Evolutionary conservation across 371 early-diverging fungal species (phyloP).

Genomic region (Haplosporangium sp.): DNA sequence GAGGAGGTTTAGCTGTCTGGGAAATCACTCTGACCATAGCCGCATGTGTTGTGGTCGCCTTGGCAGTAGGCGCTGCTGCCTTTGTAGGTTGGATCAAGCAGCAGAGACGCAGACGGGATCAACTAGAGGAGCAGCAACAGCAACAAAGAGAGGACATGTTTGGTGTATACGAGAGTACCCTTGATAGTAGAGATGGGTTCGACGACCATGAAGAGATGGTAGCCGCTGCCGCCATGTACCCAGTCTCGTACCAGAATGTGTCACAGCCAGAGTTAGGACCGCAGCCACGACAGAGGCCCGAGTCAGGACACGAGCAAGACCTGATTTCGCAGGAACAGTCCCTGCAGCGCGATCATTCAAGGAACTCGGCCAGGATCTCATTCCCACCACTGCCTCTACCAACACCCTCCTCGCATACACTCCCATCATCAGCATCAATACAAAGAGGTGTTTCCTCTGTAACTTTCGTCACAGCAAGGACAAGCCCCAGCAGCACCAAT

Average conservation of each 20-base stretch:
- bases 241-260: slow-evolving; percentile 34
- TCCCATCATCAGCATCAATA: slow-evolving; percentile 2
- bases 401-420: neutral
- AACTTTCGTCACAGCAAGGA: neutral
- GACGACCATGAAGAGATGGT: neutral
- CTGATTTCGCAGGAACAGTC: slow-evolving; percentile 1
- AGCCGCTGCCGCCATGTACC: slow-evolving; percentile 19
- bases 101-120: neutral
- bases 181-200: slow-evolving; percentile 3
- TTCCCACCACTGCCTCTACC: neutral
- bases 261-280: no score
- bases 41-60: slow-evolving; percentile 21
- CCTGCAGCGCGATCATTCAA: neutral
- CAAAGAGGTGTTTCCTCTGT: no score
- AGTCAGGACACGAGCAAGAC: no score
- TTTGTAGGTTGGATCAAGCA: slow-evolving; percentile 24
- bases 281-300: neutral
- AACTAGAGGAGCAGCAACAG: neutral
- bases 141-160: neutral
- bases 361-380: neutral
- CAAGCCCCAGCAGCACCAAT: neutral
- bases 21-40: slow-evolving; percentile 31
- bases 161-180: neutral
- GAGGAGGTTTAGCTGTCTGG: slow-evolving; percentile 13
- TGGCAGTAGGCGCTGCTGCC: slow-evolving; percentile 14